These are phyloP conservation scores for Penicillium sp. DNA, from an alignment of 2,329 filamentous ascomycete genomes.

Conservation along the genomic window DNA sequence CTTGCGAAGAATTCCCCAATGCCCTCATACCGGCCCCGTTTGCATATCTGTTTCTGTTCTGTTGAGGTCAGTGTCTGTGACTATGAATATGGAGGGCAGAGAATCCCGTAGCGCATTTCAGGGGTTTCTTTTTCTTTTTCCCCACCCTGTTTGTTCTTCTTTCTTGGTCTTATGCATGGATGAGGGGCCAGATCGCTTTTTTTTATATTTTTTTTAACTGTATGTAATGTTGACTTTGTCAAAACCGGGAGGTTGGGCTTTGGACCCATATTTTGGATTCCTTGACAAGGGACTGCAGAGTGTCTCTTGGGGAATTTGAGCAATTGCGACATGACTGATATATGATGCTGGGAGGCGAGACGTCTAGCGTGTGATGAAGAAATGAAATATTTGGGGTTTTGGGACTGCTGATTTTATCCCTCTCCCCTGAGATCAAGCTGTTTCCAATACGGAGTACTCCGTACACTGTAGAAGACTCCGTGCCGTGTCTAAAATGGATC, in stretches of 20 bases:
- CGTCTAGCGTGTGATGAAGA: constrained; percentile 19
- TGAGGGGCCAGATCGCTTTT: constrained; percentile 1
- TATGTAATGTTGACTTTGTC: constrained; percentile 28
- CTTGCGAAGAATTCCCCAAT: not conserved
- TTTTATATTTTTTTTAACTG: constrained; percentile 15
- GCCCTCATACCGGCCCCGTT: not conserved
- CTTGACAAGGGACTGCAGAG: not conserved
- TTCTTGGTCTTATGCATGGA: constrained; percentile 14
- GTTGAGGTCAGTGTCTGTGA: not conserved
- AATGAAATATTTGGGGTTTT: constrained; percentile 18
- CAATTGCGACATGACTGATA: constrained; percentile 19
- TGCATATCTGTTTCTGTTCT: constrained; percentile 6
- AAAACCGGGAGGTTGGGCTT: constrained; percentile 8
- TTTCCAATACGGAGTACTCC: not conserved
- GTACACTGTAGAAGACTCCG: not conserved
- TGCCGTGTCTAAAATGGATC: not conserved
- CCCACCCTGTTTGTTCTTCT: constrained; percentile 7
- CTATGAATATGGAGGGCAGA: constrained; percentile 2
- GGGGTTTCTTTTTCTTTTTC: constrained; percentile 3
- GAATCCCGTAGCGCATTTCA: not conserved
- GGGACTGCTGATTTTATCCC: not conserved
- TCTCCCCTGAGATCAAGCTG: not conserved
- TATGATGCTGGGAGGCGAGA: constrained; percentile 14
- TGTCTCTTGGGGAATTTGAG: constrained; percentile 7
- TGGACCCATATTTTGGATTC: constrained; percentile 7